Percentiles rank a stretch among this genome's conserved stretches.
These are phyloP conservation scores for Colletotrichum graminicola DNA, from an alignment of 2,329 filamentous ascomycete genomes.

Conservation along the genomic window DNA sequence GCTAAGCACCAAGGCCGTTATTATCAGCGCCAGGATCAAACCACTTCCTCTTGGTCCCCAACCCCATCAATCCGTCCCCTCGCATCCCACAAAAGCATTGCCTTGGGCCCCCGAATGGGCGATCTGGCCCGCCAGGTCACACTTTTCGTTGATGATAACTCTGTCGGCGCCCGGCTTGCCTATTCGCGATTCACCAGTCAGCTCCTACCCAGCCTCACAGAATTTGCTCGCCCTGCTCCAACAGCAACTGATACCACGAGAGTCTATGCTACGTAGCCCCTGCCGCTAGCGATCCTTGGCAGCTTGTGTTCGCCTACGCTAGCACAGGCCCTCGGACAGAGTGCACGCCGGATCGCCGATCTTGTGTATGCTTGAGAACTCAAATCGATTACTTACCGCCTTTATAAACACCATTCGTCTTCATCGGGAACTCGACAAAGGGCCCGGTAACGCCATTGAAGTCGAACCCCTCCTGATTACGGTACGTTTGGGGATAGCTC, in stretches of 20 bases:
- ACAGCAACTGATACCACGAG: neutral
- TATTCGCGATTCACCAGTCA: constrained; percentile 44
- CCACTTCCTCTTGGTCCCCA: neutral
- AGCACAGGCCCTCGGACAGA: constrained; percentile 13
- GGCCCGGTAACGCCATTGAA: constrained; percentile 67
- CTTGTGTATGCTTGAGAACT: constrained; percentile 1
- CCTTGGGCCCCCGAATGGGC: constrained; percentile 79
- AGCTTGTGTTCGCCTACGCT: constrained; percentile 15
- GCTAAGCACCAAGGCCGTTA: constrained; percentile 17
- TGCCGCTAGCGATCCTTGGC: constrained; percentile 29
- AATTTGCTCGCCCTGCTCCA: neutral
- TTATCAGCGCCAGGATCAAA: constrained; percentile 13
- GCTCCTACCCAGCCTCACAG: constrained; percentile 17
- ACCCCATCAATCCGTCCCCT: constrained; percentile 19
- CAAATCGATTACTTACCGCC: constrained; percentile 59
- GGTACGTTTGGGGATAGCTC: constrained; percentile 69
- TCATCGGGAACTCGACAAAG: constrained; percentile 74
- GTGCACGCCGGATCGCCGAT: constrained; percentile 38
- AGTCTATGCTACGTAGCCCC: neutral
- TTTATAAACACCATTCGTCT: constrained; percentile 63
- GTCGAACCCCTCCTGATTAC: constrained; percentile 72
- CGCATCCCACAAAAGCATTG: constrained; percentile 73
- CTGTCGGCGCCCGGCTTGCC: constrained; percentile 76
- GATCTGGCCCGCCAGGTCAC: constrained; percentile 71
- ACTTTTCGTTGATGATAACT: constrained; percentile 71